Percentiles rank a stretch among this genome's conserved stretches.
Evolutionary conservation across 768 basidiomycete species (phyloP).

Genomic region (Paxillus rubicundulus): DNA sequence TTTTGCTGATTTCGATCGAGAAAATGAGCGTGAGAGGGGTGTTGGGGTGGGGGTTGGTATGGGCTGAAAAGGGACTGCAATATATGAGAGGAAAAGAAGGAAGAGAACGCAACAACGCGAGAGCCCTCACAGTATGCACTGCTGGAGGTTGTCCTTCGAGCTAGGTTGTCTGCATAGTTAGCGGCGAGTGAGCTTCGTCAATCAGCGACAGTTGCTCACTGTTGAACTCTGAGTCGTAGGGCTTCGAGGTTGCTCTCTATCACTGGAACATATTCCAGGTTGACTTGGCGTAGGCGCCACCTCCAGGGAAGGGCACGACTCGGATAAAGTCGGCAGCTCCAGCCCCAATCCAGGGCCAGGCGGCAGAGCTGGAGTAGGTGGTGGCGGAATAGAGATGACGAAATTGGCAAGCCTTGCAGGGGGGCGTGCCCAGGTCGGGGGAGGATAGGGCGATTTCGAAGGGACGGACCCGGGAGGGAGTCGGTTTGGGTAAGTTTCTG

Average conservation of each 20-base stretch:
- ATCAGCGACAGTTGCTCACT: conserved; percentile 3
- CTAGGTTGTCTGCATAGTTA: no score
- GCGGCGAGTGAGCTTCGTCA: neutral
- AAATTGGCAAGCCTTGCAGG: conserved; percentile 17
- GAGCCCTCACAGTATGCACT: no score
- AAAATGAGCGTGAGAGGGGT: conserved; percentile 14
- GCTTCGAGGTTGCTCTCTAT: neutral
- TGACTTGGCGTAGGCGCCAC: neutral
- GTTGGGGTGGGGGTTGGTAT: conserved; percentile 24
- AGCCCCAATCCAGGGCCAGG: neutral
- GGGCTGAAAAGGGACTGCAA: conserved; percentile 23
- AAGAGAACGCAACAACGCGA: no score
- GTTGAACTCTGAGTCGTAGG: neutral
- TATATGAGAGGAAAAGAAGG: no score
- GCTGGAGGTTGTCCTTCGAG: no score
- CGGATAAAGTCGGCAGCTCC: neutral
- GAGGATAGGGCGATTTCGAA: conserved; percentile 25
- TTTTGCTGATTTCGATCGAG: conserved; percentile 1
- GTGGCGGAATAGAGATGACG: conserved; percentile 24
- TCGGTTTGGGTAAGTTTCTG: conserved; percentile 16
- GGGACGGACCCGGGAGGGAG: conserved; percentile 13
- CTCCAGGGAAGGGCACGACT: neutral
- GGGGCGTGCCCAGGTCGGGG: conserved; percentile 21
- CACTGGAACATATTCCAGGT: neutral
- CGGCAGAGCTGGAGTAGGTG: neutral